phyloP scores from a whole-genome alignment of 192 early-diverging fungal species.

The Podochytrium sp. region DNA sequence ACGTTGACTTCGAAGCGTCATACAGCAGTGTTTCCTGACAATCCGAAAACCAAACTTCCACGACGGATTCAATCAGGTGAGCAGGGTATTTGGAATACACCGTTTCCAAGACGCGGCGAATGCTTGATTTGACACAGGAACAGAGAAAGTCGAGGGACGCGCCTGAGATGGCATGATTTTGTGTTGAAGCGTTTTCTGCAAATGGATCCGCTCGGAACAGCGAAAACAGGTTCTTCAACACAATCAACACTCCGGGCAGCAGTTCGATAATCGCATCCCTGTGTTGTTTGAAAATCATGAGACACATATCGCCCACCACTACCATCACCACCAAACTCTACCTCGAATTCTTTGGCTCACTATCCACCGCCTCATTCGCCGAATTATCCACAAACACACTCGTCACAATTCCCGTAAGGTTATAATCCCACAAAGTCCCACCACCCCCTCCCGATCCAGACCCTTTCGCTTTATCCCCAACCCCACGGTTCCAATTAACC shows the following conservation, averaged over 20 bases:
- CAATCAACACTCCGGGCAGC: conserved; percentile 36
- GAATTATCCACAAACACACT: conserved; percentile 27
- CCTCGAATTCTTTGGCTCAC: conserved; percentile 21
- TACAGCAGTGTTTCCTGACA: background rate
- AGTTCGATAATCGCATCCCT: conserved; percentile 35
- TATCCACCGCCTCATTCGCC: background rate
- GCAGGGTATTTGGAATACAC: conserved; percentile 56
- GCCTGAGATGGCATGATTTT: background rate
- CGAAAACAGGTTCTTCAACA: conserved; percentile 29
- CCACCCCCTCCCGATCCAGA: too few species aligned
- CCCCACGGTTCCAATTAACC: conserved; percentile 1
- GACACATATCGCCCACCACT: background rate
- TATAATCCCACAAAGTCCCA: conserved; percentile 37
- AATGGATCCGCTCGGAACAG: conserved; percentile 30
- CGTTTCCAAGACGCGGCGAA: conserved; percentile 57
- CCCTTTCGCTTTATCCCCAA: conserved; percentile 12
- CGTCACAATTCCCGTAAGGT: conserved; percentile 15
- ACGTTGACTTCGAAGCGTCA: background rate
- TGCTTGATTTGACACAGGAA: conserved; percentile 45
- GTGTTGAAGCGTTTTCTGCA: background rate
- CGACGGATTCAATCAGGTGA: conserved; percentile 65
- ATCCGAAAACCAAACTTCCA: conserved; percentile 67
- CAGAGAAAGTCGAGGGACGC: conserved; percentile 49
- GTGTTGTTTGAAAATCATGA: too few species aligned
- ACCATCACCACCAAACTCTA: background rate